Conservation (phyloP, 352 stramenopile genomes). For the Phytophthora europaea region DNA sequence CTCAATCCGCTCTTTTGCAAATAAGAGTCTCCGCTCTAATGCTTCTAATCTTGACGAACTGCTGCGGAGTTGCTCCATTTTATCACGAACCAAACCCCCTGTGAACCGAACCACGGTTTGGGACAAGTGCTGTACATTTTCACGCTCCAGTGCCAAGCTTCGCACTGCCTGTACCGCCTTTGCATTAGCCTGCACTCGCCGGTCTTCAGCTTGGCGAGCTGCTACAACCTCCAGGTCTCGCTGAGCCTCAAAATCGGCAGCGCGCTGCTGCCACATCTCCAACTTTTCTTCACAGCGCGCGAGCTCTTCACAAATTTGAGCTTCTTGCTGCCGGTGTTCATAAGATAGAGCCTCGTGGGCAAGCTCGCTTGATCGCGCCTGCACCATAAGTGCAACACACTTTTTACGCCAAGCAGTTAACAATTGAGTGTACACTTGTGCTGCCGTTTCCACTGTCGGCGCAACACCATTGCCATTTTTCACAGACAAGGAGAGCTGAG, state of each 20-base stretch:
- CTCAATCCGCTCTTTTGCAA: conserved; percentile 51
- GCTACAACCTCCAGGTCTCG: conserved; percentile 62
- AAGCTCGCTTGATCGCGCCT: conserved; percentile 54
- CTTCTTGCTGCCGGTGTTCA: conserved; percentile 17
- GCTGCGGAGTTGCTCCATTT: conserved; percentile 54
- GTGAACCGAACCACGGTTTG: conserved; percentile 57
- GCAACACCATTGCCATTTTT: conserved; percentile 6
- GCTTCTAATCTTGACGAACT: conserved; percentile 45
- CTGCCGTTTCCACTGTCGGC: conserved; percentile 19
- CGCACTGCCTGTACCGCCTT: conserved; percentile 64
- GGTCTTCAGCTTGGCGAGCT: conserved; percentile 34
- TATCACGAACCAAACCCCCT: conserved; percentile 53
- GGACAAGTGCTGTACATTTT: conserved; percentile 54
- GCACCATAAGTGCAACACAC: conserved; percentile 68
- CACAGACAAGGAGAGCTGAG: conserved; percentile 4
- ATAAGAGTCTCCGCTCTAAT: conserved; percentile 49
- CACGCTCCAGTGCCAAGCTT: conserved; percentile 58
- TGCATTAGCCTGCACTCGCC: conserved; percentile 36
- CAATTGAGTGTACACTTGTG: conserved; percentile 24
- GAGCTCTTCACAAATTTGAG: conserved; percentile 20
- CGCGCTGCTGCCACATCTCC: conserved; percentile 66
- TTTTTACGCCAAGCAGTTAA: conserved; percentile 64
- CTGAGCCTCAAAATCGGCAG: conserved; percentile 64
- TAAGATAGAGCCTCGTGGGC: conserved; percentile 9
- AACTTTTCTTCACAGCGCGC: conserved; percentile 38